phyloP scores from a whole-genome alignment of 2,329 filamentous ascomycete species.

The Neopestalotiopsis clavispora region DNA sequence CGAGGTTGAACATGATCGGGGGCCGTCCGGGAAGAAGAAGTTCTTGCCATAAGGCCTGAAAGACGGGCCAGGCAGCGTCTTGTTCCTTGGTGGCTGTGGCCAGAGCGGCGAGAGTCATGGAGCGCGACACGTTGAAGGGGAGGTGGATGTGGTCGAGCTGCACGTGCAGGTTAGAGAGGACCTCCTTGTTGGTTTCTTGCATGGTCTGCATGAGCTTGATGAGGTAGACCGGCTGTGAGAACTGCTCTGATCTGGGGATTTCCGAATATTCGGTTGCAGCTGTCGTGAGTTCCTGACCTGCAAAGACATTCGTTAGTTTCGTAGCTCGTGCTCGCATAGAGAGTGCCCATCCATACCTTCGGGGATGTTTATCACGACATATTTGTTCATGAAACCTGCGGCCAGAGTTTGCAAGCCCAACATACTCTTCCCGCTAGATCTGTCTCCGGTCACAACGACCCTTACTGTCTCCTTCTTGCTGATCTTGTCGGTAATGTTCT shows the following conservation, averaged over 20 bases:
- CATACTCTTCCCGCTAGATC: constrained; percentile 84
- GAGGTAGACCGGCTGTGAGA: constrained; percentile 80
- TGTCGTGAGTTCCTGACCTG: constrained; percentile 81
- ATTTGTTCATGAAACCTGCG: constrained; percentile 80
- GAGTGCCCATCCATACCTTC: constrained; percentile 67
- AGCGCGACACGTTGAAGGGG: constrained; percentile 60
- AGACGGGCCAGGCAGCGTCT: constrained; percentile 80
- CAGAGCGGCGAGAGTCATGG: constrained; percentile 69
- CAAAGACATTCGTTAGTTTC: constrained; percentile 7
- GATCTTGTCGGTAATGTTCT: constrained; percentile 62
- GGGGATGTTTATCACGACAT: constrained; percentile 88
- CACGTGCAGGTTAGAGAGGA: constrained; percentile 61
- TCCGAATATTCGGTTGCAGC: constrained; percentile 82
- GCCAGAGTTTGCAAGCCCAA: constrained; percentile 83
- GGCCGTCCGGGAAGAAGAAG: constrained; percentile 57
- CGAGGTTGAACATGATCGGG: constrained; percentile 74
- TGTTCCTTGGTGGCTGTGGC: constrained; percentile 74
- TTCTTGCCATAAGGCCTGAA: constrained; percentile 82
- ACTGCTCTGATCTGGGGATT: constrained; percentile 66
- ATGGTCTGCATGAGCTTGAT: constrained; percentile 77
- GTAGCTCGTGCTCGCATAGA: not conserved
- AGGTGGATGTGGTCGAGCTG: constrained; percentile 61
- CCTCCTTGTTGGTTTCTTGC: constrained; percentile 69
- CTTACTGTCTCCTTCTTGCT: constrained; percentile 60
- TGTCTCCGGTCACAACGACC: constrained; percentile 74